These are phyloP conservation scores for Pseudogymnoascus sp. DNA, from an alignment of 2,329 filamentous ascomycete genomes.

Conservation along the genomic window DNA sequence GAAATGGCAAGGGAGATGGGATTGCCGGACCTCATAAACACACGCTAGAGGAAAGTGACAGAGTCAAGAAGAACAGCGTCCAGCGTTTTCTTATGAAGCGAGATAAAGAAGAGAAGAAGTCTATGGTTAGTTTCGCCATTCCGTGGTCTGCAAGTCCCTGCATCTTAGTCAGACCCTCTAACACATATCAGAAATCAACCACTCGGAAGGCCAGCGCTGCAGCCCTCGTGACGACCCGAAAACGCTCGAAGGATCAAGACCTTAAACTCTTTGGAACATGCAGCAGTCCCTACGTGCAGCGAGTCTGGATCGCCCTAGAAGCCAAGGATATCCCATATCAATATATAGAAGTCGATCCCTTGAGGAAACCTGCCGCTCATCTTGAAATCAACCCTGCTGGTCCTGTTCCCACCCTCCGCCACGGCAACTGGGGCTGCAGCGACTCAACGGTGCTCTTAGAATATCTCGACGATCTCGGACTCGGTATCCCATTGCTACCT, in stretches of 20 bases:
- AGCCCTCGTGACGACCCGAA: conserved; percentile 60
- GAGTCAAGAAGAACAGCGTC: conserved; percentile 74
- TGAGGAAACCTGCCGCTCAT: conserved; percentile 57
- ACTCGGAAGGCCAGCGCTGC: conserved; percentile 64
- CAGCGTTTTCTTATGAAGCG: conserved; percentile 56
- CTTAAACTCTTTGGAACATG: conserved; percentile 75
- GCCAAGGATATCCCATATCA: conserved; percentile 71
- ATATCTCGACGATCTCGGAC: conserved; percentile 71
- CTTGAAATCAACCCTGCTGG: conserved; percentile 70
- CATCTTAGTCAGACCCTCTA: conserved; percentile 19
- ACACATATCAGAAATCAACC: conserved; percentile 51
- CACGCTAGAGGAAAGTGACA: conserved; percentile 62
- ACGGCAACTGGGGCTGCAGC: conserved; percentile 74
- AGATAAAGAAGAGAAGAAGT: conserved; percentile 57
- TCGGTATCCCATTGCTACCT: conserved; percentile 55
- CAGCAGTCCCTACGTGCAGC: conserved; percentile 66
- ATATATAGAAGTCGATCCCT: conserved; percentile 75
- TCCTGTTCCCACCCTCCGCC: conserved; percentile 65
- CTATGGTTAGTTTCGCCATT: conserved; percentile 36
- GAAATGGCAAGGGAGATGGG: conserved; percentile 62
- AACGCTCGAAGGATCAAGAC: conserved; percentile 59
- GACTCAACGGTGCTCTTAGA: conserved; percentile 78
- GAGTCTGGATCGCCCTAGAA: conserved; percentile 84
- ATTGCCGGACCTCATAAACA: conserved; percentile 68
- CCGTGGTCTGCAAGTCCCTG: neutral